Base-by-base conservation (phyloP, 2,329 filamentous ascomycete species). In the Trichoderma atrobrunneum region DNA sequence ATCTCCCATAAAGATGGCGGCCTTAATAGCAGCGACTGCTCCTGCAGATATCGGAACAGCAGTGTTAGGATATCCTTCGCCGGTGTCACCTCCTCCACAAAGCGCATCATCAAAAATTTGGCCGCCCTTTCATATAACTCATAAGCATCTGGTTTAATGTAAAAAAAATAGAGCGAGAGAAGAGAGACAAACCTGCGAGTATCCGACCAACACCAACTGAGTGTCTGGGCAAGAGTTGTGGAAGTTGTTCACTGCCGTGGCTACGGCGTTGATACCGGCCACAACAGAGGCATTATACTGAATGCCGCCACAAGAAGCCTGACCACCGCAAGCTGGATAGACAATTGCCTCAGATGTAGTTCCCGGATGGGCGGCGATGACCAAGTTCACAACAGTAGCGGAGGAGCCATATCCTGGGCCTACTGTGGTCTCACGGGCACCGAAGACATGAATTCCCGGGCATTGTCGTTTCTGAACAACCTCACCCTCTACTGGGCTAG, bases 31-130 rank as follows among this genome's bases (percentile, higher is more conserved):
- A 5, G 80, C 81, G 7, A 89, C 79, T 3, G 88, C 87, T 7
- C 81, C 82, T 0, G 84, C 81, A 2, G 81, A 82, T 7, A 88
- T 78, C 1, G 81, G 80, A 1, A 85, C 80, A 0, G 82, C 81
- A 2, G 85, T 83, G 62, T 83, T 83, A 0, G 81, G 78, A 72
- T 84, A 83, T 32, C 84, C 83, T 61, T 84, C 79, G 24, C 83
- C 85, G 0, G 82, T 77, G 34, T 87, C 86, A 0, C 83, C 84
- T 36, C 89, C 89, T 21, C 89, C 89, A 73, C 89, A 91, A 60
- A 90, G 78, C 3, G 88, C 88, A 74, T 89, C 88, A 75, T 91
- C 88, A 80, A 89, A 87, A 76, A 91, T 90, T 76, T 91, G 87
- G 3, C 86, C 88, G 24, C 89, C 89, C 85, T 32, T 11, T 72